Base-by-base conservation (phyloP, 257 asterid genomes). In the Solanum tarapatanum region DNA sequence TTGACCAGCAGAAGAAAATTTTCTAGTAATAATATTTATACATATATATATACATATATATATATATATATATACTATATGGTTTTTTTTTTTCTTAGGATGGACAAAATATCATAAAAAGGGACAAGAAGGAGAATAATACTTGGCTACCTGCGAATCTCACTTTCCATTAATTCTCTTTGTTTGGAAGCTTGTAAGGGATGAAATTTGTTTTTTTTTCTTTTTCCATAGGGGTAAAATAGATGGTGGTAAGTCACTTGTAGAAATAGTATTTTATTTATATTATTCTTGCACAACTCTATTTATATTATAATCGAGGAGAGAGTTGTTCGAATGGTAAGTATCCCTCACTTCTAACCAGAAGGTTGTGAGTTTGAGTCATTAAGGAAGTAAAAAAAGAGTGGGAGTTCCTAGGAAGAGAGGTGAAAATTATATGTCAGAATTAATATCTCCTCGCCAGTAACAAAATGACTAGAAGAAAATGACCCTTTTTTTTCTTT, bases 121-220 rank as follows among this genome's bases (percentile, higher is more conserved):
- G 88, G 90, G 93, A 89, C 85, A 89, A 88, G 86, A n/a, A 79
- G 85, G 88, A 80, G 91, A 91, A 91, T 89, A 86, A 90, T 86
- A 87, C 24, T 70, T n/a, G 0, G 41, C 24, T 70, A 70, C 90
- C 89, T 91, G 88, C 85, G 91, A 92, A 92, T 93, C 95, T 92
- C 96, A 91, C 95, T 94, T 93, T 94, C 95, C 90, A 91, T 89
- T 90, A 93, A 90, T 95, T 92, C 96, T 92, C 93, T 92, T 93
- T 74, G 91, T 93, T 94, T 96, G 98, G 98, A 93, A 94, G 96
- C 84, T 93, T 94, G 94, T 93, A 93, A 86, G 90, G 85, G 66
- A 88, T 90, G 91, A 88, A 88, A 90, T 93, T 74, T 35, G 3
- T 73, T 73, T 35, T 17, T 16, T 87, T 91, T 87, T 82, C 28